Conservation (phyloP, 805 yeast species). For the Metschnikowia picachoensis region DNA sequence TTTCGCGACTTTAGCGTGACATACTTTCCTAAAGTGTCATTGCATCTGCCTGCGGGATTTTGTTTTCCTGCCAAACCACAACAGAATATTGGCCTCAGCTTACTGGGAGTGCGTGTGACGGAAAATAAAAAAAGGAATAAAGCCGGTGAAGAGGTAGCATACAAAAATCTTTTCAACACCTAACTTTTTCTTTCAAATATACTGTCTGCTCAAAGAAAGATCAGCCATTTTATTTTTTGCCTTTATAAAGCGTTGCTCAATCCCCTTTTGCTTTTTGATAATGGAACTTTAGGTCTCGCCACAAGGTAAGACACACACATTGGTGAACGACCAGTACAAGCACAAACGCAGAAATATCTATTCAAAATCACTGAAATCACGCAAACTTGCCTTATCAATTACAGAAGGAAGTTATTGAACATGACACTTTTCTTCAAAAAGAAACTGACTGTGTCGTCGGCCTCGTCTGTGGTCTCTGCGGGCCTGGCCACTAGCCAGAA, state of each 20-base stretch:
- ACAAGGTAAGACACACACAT: conserved; percentile 7
- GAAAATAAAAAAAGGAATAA: conserved; percentile 2
- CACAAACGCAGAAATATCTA: too few species aligned
- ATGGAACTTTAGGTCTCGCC: conserved; percentile 10
- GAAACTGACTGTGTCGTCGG: conserved; percentile 24
- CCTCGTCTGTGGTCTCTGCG: conserved; percentile 17
- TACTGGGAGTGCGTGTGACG: neutral
- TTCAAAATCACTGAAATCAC: neutral
- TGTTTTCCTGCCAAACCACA: too few species aligned
- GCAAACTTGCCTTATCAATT: neutral
- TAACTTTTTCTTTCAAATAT: too few species aligned
- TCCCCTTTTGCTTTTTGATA: neutral
- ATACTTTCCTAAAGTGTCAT: too few species aligned
- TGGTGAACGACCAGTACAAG: conserved; percentile 4
- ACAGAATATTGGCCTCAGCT: neutral
- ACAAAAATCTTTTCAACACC: too few species aligned
- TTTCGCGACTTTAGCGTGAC: too few species aligned
- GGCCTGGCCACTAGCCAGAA: conserved; percentile 5
- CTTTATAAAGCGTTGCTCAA: neutral
- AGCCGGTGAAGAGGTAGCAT: neutral
- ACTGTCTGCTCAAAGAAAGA: neutral
- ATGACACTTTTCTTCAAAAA: conserved; percentile 21
- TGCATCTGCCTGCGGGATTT: too few species aligned
- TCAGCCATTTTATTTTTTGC: neutral
- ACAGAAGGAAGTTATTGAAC: neutral